phyloP scores from a whole-genome alignment of 192 early-diverging fungal genomes.

The Helicostylum pulchrum region DNA sequence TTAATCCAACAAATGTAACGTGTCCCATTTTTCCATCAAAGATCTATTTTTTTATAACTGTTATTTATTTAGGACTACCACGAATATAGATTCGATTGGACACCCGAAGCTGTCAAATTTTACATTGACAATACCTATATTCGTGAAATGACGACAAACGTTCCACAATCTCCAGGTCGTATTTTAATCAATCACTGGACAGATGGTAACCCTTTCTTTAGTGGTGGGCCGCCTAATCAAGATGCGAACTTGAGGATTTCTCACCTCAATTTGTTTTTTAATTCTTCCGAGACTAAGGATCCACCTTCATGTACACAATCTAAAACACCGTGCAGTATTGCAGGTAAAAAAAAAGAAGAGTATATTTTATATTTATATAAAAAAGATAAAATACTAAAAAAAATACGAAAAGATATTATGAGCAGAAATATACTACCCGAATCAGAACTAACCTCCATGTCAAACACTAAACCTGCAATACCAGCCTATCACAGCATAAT shows the following conservation, averaged over 20 bases:
- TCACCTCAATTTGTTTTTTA: slow-evolving; percentile 35
- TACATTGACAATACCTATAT: slow-evolving; percentile 24
- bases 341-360: slow-evolving; percentile 2
- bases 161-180: slow-evolving; percentile 29
- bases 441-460: not conserved
- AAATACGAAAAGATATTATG: slow-evolving; percentile 15
- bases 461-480: too few species aligned
- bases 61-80: slow-evolving; percentile 25
- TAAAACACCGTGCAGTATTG: slow-evolving; percentile 9
- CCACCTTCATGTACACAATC: not conserved
- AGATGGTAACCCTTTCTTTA: slow-evolving; percentile 35
- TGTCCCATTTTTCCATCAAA: not conserved
- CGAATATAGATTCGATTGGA: slow-evolving; percentile 40
- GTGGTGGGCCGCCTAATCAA: slow-evolving; percentile 14
- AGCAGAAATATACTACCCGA: slow-evolving; percentile 10
- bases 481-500: too few species aligned
- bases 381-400: not conserved
- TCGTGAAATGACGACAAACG: slow-evolving; percentile 24
- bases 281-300: slow-evolving; percentile 12
- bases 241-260: slow-evolving; percentile 17
- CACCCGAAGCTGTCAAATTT: slow-evolving; percentile 24
- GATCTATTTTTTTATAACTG: not conserved
- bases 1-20: slow-evolving; percentile 9
- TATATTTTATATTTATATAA: not conserved
- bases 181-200: slow-evolving; percentile 36